Conservation (phyloP, 164 flowering plant genomes). For the Pachysandra terminalis region DNA sequence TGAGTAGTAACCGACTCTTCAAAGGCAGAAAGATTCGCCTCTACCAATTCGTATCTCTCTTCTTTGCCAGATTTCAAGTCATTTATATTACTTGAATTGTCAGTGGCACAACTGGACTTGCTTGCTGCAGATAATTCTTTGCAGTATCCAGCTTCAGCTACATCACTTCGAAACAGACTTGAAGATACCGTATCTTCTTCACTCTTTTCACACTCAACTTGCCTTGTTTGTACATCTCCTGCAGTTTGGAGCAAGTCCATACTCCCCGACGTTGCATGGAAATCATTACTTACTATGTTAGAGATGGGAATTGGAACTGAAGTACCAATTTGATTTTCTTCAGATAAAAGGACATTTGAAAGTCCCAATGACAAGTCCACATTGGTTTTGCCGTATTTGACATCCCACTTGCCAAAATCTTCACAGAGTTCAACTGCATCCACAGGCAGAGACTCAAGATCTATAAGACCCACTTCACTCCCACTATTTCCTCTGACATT, state of each 20-base stretch:
- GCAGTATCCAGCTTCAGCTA: slow-evolving; percentile 11
- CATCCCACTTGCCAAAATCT: background rate
- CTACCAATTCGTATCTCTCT: slow-evolving; percentile 3
- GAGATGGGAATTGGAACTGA: background rate
- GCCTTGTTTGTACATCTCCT: slow-evolving; percentile 5
- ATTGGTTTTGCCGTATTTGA: background rate
- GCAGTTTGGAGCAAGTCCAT: slow-evolving; percentile 4
- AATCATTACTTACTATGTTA: background rate
- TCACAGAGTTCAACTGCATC: slow-evolving; percentile 6
- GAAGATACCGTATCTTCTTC: slow-evolving; percentile 23
- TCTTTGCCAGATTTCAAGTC: slow-evolving; percentile 13
- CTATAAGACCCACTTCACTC: slow-evolving; percentile 9
- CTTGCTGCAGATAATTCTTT: slow-evolving; percentile 15
- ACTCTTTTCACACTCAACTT: slow-evolving; percentile 21
- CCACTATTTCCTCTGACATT: background rate
- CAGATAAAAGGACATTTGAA: slow-evolving; percentile 1
- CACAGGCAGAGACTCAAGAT: slow-evolving; percentile 20
- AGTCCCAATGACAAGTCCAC: background rate
- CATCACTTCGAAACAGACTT: slow-evolving; percentile 15
- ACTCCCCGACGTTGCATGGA: background rate
- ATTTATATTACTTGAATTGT: slow-evolving; percentile 16
- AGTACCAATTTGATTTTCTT: background rate
- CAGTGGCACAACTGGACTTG: slow-evolving; percentile 17
- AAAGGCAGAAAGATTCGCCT: slow-evolving; percentile 7
- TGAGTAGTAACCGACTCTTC: slow-evolving; percentile 11